A percentile compares a stretch with the other conserved stretches of the same genome.
Conservation (phyloP, 1,284 basidiomycete genomes). For the Dichomitus squalens region DNA sequence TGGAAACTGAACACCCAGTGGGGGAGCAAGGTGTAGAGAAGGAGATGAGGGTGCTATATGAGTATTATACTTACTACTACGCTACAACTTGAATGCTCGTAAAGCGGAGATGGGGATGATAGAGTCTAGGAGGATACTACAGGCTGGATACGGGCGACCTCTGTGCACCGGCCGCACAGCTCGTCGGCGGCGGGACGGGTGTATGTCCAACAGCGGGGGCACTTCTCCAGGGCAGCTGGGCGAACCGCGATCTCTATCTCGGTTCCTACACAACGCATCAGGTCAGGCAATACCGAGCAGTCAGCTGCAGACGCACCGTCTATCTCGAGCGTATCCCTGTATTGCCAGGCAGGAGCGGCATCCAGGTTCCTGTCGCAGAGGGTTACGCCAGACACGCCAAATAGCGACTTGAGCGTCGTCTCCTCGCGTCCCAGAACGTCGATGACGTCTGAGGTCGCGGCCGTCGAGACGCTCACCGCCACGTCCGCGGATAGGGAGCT, state of each 20-base stretch:
- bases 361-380: conserved; percentile 46
- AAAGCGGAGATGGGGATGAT: neutral
- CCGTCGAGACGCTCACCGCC: conserved; percentile 33
- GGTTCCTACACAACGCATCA: conserved; percentile 31
- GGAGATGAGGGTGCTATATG: neutral
- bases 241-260: conserved; percentile 50
- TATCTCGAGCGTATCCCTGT: conserved; percentile 43
- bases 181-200: conserved; percentile 47
- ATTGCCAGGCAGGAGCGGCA: conserved; percentile 49
- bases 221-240: conserved; percentile 61
- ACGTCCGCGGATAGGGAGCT: conserved; percentile 74
- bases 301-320: conserved; percentile 39
- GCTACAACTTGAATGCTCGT: neutral
- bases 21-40: neutral
- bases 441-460: conserved; percentile 47
- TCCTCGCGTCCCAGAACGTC: conserved; percentile 59
- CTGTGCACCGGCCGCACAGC: conserved; percentile 64
- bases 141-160: conserved; percentile 24
- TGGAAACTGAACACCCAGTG: neutral
- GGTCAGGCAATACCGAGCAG: neutral
- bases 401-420: conserved; percentile 68
- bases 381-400: conserved; percentile 74
- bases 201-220: conserved; percentile 82
- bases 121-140: neutral
- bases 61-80: conserved; percentile 12